Evolutionary conservation across 139 green algal genomes (phyloP).

Genomic region (Chlamydomonas incerta): DNA sequence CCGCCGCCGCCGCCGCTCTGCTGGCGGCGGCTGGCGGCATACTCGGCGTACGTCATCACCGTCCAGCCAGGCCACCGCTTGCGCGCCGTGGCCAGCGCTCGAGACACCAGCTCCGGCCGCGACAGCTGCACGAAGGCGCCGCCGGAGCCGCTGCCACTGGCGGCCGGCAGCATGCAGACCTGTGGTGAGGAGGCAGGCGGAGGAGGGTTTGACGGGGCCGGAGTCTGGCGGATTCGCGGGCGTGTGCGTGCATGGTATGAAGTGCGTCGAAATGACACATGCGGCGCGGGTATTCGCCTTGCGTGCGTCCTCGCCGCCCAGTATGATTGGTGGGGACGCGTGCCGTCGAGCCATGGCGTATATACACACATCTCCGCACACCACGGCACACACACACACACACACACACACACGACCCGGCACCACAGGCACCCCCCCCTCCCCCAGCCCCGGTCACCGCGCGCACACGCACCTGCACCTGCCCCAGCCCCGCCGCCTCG

Average conservation of each 20-base stretch:
- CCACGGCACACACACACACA: too few relatives aligned
- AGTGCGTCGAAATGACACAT: too few relatives aligned
- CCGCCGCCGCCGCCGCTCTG: not conserved
- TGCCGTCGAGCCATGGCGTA: too few relatives aligned
- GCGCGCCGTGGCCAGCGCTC: not conserved
- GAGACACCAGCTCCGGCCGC: not conserved
- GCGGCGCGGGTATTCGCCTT: too few relatives aligned
- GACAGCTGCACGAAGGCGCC: constrained; percentile 15
- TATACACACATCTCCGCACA: too few relatives aligned
- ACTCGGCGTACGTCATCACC: constrained; percentile 8
- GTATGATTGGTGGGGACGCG: too few relatives aligned
- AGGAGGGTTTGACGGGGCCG: too few relatives aligned
- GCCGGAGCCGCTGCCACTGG: not conserved
- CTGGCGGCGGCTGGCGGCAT: not conserved
- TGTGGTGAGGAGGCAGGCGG: too few relatives aligned
- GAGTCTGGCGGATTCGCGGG: too few relatives aligned
- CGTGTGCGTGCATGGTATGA: too few relatives aligned
- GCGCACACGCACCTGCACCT: constrained; percentile 2
- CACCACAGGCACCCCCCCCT: not conserved
- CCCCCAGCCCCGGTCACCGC: not conserved
- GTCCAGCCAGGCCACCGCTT: not conserved
- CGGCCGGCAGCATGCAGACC: not conserved
- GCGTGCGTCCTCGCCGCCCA: too few relatives aligned
- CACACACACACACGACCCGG: not conserved
- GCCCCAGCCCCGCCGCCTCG: not conserved